Conservation (phyloP, 257 asterid species). For the Solanum chmielewskii region DNA sequence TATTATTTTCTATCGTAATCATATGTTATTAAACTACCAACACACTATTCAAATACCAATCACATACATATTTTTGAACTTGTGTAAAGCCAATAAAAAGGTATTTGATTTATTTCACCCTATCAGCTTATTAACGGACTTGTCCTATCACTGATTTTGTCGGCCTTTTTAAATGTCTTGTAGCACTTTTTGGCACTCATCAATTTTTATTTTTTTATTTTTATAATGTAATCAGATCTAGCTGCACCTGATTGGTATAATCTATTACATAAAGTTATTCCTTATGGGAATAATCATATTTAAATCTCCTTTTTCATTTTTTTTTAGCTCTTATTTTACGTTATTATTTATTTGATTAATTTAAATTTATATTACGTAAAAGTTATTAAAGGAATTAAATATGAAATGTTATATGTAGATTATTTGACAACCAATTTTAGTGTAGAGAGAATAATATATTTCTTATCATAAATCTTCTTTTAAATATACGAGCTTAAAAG, state of each 20-base stretch:
- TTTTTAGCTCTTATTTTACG: too few species aligned
- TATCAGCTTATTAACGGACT: background rate
- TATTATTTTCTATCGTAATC: too few species aligned
- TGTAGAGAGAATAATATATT: background rate
- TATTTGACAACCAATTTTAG: background rate
- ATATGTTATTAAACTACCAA: too few species aligned
- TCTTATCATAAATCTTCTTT: background rate
- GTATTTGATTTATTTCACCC: background rate
- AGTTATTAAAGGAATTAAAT: background rate
- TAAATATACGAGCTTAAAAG: background rate
- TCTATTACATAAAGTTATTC: constrained; percentile 1
- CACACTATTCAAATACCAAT: too few species aligned
- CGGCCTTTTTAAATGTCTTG: background rate
- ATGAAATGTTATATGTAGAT: background rate
- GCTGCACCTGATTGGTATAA: background rate
- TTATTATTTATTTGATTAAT: too few species aligned
- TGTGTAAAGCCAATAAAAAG: background rate
- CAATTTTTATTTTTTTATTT: background rate
- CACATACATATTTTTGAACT: background rate
- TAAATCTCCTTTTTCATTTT: background rate
- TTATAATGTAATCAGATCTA: background rate
- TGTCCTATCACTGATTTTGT: background rate
- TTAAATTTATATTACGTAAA: too few species aligned
- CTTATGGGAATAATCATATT: constrained; percentile 1
- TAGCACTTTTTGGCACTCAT: constrained; percentile 2